These are phyloP conservation scores for Vaccinium vitisidaea DNA, from an alignment of 148 eudicot genomes.

Conservation along the genomic window DNA sequence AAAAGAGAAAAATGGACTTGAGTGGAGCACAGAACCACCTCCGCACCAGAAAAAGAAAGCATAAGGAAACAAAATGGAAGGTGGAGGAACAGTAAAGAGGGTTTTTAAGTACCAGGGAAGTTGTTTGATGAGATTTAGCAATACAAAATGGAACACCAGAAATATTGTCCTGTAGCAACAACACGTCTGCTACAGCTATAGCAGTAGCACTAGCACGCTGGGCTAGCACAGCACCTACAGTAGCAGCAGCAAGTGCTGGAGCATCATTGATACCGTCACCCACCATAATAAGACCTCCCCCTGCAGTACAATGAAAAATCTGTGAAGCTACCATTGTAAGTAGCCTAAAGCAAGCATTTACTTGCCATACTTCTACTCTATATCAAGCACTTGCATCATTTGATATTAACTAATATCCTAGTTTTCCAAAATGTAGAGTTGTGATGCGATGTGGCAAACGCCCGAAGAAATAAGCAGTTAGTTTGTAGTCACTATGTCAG, in stretches of 20 bases:
- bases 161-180: slow-evolving; percentile 84
- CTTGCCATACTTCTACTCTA: background rate
- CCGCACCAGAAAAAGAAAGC: background rate
- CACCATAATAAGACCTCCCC: slow-evolving; percentile 91
- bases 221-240: slow-evolving; percentile 89
- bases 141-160: slow-evolving; percentile 90
- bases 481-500: too few species aligned
- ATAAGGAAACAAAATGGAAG: background rate
- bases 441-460: background rate
- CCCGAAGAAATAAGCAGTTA: too few species aligned
- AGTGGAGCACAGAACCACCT: background rate
- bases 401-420: background rate
- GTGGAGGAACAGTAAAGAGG: background rate
- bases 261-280: slow-evolving; percentile 99
- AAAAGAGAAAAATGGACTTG: background rate
- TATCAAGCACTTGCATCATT: background rate
- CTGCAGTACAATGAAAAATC: slow-evolving; percentile 31
- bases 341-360: background rate
- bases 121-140: slow-evolving; percentile 87
- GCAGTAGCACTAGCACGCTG: slow-evolving; percentile 96
- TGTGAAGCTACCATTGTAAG: slow-evolving; percentile 2
- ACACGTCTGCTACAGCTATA: slow-evolving; percentile 93
- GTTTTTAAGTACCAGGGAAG: slow-evolving; percentile 56
- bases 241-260: slow-evolving; percentile 97
- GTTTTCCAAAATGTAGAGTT: background rate